These are phyloP conservation scores for Botrytis elliptica DNA, from an alignment of 2,329 filamentous ascomycete genomes.

Conservation along the genomic window DNA sequence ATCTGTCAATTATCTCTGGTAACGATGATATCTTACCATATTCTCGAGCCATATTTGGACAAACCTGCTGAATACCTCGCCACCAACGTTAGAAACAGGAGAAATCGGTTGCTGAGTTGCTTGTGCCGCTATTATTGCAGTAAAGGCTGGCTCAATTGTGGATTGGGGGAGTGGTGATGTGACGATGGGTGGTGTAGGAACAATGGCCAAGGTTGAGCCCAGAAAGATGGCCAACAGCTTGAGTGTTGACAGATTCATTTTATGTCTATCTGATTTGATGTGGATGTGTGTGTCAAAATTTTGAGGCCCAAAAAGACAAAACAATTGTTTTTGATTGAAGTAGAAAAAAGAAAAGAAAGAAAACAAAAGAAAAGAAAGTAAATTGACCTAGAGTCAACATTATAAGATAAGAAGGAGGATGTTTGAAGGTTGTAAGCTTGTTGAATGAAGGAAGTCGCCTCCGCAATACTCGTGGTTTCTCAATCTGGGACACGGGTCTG, in stretches of 20 bases:
- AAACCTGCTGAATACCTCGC: conserved; percentile 58
- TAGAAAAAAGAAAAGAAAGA: background rate
- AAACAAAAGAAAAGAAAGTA: background rate
- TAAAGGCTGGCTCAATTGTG: conserved; percentile 26
- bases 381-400: background rate
- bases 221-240: background rate
- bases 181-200: background rate
- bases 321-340: background rate
- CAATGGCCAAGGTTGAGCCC: background rate
- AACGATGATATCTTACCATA: conserved; percentile 39
- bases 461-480: background rate
- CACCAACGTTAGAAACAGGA: conserved; percentile 49
- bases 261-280: background rate
- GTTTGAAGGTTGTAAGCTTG: background rate
- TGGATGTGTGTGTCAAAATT: background rate
- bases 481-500: background rate
- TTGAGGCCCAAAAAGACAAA: conserved; percentile 3
- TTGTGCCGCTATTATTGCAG: conserved; percentile 42
- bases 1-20: background rate
- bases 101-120: conserved; percentile 48
- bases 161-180: conserved; percentile 14
- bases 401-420: background rate
- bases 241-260: conserved; percentile 3
- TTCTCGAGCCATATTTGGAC: conserved; percentile 62
- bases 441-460: background rate